phyloP scores from a whole-genome alignment of 1,139 yeast species.

The Candida buenavistaensis region DNA sequence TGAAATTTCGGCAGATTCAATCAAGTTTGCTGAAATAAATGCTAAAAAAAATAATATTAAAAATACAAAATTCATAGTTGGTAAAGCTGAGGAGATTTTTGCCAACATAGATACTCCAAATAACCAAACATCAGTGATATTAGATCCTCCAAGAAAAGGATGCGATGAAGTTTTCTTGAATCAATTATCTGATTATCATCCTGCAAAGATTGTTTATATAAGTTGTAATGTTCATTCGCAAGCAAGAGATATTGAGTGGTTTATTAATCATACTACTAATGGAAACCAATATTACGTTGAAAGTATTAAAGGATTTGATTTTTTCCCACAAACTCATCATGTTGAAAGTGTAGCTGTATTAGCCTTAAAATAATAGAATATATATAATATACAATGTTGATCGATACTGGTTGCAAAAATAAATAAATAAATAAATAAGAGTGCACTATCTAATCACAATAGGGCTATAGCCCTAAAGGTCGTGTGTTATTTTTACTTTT shows the following conservation, averaged over 20 bases:
- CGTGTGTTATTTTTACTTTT: not conserved
- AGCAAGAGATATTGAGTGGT: constrained; percentile 89
- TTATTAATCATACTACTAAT: constrained; percentile 64
- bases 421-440: not conserved
- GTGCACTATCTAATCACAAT: no score
- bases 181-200: constrained; percentile 79
- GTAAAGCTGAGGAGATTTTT: constrained; percentile 90
- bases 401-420: constrained; percentile 3
- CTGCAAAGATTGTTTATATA: constrained; percentile 85
- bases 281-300: constrained; percentile 69
- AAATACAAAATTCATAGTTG: constrained; percentile 83
- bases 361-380: constrained; percentile 18
- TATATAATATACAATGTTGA: no score
- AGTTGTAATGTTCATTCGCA: constrained; percentile 98
- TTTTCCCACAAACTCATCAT: constrained; percentile 97
- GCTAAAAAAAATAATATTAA: constrained; percentile 72
- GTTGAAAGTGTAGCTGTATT: constrained; percentile 95
- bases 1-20: constrained; percentile 90
- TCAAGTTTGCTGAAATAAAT: constrained; percentile 79
- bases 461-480: constrained; percentile 5
- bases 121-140: constrained; percentile 77
- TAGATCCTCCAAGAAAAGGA: constrained; percentile 97
- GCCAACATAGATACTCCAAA: constrained; percentile 71
- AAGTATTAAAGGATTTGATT: constrained; percentile 90
- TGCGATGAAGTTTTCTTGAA: constrained; percentile 86